Percentiles rank a stretch among this genome's conserved stretches.
Evolutionary conservation across 768 basidiomycete species (phyloP).

Genomic region (Hortiboletus flavorubellus): DNA sequence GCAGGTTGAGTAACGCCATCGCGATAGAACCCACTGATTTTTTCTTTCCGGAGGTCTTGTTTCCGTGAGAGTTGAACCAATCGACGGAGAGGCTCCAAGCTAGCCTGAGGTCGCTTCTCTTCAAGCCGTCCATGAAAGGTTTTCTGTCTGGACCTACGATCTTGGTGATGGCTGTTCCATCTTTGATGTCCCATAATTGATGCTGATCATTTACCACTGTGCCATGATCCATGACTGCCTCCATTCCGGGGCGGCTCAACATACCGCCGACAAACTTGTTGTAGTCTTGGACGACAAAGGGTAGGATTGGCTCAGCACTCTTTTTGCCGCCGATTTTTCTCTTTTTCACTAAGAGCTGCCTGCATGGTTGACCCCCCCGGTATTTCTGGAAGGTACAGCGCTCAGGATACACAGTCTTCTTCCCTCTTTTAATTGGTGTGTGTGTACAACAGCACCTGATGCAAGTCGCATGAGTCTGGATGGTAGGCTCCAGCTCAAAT

Average conservation of each 20-base stretch:
- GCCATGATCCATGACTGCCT: conserved; percentile 25
- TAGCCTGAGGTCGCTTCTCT: conserved; percentile 12
- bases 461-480: no score
- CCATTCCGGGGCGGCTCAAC: conserved; percentile 23
- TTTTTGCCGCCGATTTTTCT: neutral
- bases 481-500: no score
- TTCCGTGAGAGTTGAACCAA: conserved; percentile 27
- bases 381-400: conserved; percentile 16
- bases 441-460: no score
- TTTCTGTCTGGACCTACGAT: neutral
- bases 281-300: conserved; percentile 29
- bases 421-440: no score
- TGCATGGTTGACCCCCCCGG: conserved; percentile 11
- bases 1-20: conserved; percentile 23
- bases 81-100: conserved; percentile 24
- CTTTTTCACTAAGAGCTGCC: neutral
- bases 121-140: neutral
- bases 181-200: neutral
- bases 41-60: conserved; percentile 17
- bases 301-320: conserved; percentile 1
- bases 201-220: neutral
- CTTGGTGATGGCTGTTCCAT: neutral
- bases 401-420: conserved; percentile 13
- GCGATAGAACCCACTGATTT: conserved; percentile 12
- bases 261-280: conserved; percentile 28